Percentiles rank a stretch among this genome's conserved stretches.
Evolutionary conservation across 2,329 filamentous ascomycete species (phyloP).

Genomic region (Xylariaceae sp.): DNA sequence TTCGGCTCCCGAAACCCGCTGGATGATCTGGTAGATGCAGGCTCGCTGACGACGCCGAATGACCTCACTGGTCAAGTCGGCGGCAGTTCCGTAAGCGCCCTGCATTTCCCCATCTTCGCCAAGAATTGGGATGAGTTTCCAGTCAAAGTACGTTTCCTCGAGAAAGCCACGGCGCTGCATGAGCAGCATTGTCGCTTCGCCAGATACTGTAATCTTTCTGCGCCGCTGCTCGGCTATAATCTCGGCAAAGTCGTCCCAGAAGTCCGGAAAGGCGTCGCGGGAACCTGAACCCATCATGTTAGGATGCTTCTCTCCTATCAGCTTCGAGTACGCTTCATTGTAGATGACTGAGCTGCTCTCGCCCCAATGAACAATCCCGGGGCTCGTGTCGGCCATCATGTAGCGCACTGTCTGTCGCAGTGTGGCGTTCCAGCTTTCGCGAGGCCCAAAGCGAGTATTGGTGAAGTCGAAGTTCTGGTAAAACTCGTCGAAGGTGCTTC

Average conservation of each 20-base stretch:
- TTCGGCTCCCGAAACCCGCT: slow-evolving; percentile 19
- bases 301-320: slow-evolving; percentile 27
- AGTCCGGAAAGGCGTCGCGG: slow-evolving; percentile 29
- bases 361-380: slow-evolving; percentile 29
- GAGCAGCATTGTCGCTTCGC: slow-evolving; percentile 21
- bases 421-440: slow-evolving; percentile 29
- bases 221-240: slow-evolving; percentile 20
- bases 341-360: slow-evolving; percentile 24
- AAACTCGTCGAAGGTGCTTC: slow-evolving; percentile 4
- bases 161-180: slow-evolving; percentile 26
- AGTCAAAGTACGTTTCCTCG: slow-evolving; percentile 34
- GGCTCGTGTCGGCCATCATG: slow-evolving; percentile 27
- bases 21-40: slow-evolving; percentile 30
- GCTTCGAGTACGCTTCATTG: slow-evolving; percentile 26
- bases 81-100: slow-evolving; percentile 15
- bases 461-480: slow-evolving; percentile 30
- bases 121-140: slow-evolving; percentile 33
- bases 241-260: slow-evolving; percentile 23
- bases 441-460: slow-evolving; percentile 32
- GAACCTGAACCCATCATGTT: slow-evolving; percentile 28
- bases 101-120: slow-evolving; percentile 28
- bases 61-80: slow-evolving; percentile 25
- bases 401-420: slow-evolving; percentile 30
- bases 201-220: slow-evolving; percentile 16
- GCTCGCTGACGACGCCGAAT: slow-evolving; percentile 28